phyloP scores from a whole-genome alignment of 345 rosid genomes.

The Nasturtium officinale region DNA sequence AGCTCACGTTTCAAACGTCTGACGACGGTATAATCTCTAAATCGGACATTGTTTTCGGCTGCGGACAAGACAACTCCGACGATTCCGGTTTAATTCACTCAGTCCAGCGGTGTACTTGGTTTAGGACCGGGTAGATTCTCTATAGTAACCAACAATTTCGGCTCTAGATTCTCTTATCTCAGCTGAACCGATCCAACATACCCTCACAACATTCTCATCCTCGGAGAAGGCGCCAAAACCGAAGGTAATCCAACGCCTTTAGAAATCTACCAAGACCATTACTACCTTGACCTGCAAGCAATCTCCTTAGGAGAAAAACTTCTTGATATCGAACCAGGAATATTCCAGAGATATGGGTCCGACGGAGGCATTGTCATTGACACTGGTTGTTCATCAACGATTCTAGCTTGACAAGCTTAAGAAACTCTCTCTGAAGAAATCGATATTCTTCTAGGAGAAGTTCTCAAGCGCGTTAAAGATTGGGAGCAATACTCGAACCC shows the following conservation, averaged over 20 bases:
- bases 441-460: slow-evolving; percentile 24
- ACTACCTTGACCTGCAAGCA: slow-evolving; percentile 44
- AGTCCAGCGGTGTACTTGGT: slow-evolving; percentile 42
- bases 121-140: slow-evolving; percentile 45
- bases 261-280: slow-evolving; percentile 27
- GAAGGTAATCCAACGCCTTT: slow-evolving; percentile 39
- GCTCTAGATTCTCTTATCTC: slow-evolving; percentile 38
- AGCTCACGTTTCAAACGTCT: slow-evolving; percentile 39
- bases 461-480: slow-evolving; percentile 23
- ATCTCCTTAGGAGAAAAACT: slow-evolving; percentile 37
- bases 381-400: slow-evolving; percentile 37
- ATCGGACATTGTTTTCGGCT: slow-evolving; percentile 21
- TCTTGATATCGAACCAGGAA: slow-evolving; percentile 31
- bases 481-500: slow-evolving; percentile 27
- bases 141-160: slow-evolving; percentile 29
- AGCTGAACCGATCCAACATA: slow-evolving; percentile 18
- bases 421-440: slow-evolving; percentile 35
- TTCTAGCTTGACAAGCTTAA: slow-evolving; percentile 35
- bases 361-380: slow-evolving; percentile 42
- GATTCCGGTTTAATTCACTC: slow-evolving; percentile 31
- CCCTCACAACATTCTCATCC: slow-evolving; percentile 31
- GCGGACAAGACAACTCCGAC: slow-evolving; percentile 41
- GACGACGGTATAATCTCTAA: slow-evolving; percentile 33
- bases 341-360: slow-evolving; percentile 32
- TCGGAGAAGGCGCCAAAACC: slow-evolving; percentile 33